phyloP scores from a whole-genome alignment of 495 filamentous ascomycete species.

The Chaetomium cochliodes region DNA sequence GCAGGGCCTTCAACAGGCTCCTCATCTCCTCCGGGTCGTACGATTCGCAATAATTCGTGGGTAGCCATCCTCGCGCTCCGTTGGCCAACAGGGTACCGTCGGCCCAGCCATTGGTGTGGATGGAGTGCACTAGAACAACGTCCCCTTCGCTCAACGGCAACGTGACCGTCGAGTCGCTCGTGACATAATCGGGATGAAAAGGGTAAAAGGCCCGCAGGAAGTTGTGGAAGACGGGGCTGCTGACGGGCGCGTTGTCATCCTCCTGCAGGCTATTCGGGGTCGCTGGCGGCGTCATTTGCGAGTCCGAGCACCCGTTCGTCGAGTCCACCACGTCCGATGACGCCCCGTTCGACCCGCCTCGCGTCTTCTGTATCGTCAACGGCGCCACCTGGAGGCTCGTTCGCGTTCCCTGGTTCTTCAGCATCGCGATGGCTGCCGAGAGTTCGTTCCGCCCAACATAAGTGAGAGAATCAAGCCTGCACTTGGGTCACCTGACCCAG shows the following conservation, averaged over 20 bases:
- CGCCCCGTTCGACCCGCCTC: constrained; percentile 32
- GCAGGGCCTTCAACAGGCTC: constrained; percentile 78
- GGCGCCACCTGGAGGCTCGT: constrained; percentile 70
- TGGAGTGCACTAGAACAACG: constrained; percentile 90
- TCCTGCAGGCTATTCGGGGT: constrained; percentile 66
- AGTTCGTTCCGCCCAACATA: constrained; percentile 40
- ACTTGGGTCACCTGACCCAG: constrained; percentile 21
- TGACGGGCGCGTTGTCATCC: constrained; percentile 37
- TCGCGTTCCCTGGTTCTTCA: constrained; percentile 51
- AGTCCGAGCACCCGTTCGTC: constrained; percentile 45
- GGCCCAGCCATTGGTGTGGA: constrained; percentile 98
- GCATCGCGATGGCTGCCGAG: constrained; percentile 49
- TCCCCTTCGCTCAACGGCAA: constrained; percentile 86
- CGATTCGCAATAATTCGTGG: constrained; percentile 96
- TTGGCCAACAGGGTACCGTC: constrained; percentile 92
- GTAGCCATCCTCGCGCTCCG: constrained; percentile 91
- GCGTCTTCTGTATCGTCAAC: constrained; percentile 65
- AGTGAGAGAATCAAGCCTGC: constrained; percentile 22
- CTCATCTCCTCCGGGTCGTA: constrained; percentile 87
- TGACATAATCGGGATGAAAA: constrained; percentile 73
- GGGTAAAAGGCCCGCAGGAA: constrained; percentile 96
- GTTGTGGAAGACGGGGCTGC: constrained; percentile 73
- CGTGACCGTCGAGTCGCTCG: constrained; percentile 75
- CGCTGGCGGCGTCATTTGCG: constrained; percentile 69
- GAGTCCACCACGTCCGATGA: constrained; percentile 44